Percentiles rank a stretch among this genome's conserved stretches.
phyloP scores from a whole-genome alignment of 2,329 filamentous ascomycete species.

The Xylaria sp. region DNA sequence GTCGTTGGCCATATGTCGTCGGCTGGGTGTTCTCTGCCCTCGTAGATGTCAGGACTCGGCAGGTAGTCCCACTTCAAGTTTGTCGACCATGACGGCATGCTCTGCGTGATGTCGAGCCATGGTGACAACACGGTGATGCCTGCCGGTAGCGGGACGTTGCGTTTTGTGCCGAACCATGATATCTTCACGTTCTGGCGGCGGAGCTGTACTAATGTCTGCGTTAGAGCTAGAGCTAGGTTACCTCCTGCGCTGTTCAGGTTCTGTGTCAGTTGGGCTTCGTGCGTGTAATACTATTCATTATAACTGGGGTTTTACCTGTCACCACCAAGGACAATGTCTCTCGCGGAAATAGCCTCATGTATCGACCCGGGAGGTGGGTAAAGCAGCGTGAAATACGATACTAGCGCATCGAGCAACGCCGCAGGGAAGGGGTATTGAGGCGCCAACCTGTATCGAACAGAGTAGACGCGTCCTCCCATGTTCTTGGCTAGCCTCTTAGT shows the following conservation, averaged over 20 bases:
- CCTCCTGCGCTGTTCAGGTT: slow-evolving; percentile 71
- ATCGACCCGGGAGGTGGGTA: slow-evolving; percentile 75
- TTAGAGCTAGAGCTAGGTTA: slow-evolving; percentile 72
- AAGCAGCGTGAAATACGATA: slow-evolving; percentile 77
- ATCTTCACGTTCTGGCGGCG: slow-evolving; percentile 59
- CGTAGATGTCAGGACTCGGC: slow-evolving; percentile 53
- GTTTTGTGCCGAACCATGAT: slow-evolving; percentile 67
- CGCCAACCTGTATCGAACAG: slow-evolving; percentile 77
- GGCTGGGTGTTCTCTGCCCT: slow-evolving; percentile 41
- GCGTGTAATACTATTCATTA: not conserved
- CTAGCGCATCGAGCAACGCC: slow-evolving; percentile 76
- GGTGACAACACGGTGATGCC: slow-evolving; percentile 71
- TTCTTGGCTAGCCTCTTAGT: slow-evolving; percentile 71
- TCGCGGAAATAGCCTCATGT: slow-evolving; percentile 71
- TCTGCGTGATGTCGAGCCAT: slow-evolving; percentile 77
- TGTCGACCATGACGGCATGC: slow-evolving; percentile 63
- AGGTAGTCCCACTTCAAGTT: slow-evolving; percentile 73
- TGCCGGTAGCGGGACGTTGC: slow-evolving; percentile 72
- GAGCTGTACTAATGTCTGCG: slow-evolving; percentile 75
- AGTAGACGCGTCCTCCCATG: slow-evolving; percentile 74
- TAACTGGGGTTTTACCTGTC: slow-evolving; percentile 63
- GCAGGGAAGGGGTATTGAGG: slow-evolving; percentile 80
- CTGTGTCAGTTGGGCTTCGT: slow-evolving; percentile 2
- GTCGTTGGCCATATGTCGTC: slow-evolving; percentile 68
- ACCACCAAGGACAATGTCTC: slow-evolving; percentile 76